Evolutionary conservation across 768 basidiomycete genomes (phyloP), one percentile per base, ranked within the genome.

Genomic region (Daedaleopsis sinensis): DNA sequence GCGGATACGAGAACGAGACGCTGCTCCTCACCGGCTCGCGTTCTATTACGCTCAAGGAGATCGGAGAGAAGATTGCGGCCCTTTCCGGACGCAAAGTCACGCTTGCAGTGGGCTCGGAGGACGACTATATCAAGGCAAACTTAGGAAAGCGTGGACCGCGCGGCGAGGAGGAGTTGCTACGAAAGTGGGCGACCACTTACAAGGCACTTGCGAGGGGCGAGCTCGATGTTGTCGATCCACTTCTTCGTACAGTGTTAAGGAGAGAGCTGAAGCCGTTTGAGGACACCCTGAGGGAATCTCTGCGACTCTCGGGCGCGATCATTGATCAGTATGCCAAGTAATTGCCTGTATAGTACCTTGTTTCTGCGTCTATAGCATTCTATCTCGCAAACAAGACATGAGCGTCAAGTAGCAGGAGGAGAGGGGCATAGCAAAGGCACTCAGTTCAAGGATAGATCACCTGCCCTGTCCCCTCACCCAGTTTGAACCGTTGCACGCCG

Each of bases 401-500:
- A 32, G 27, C 27, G 7, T 32, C 27, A n/a, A n/a, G n/a, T n/a
- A n/a, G 27, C 7, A 7, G 27, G 4, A 32, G 7, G 4, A 32
- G 27, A 32, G 7, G 4, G 4, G 27, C 27, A 32, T 32, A 32
- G 27, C 27, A 7, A 32, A 32, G 27, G 27, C 7, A 32, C 27
- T 32, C 27, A 32, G 4, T 7, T 19, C 24, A 46, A 32, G 52
- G 51, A 39, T 21, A 59, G 19, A 68, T 63, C 48, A 61, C 58
- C 49, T 50, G 2, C 10, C 68, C 70, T 39, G 35, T 50, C 13
- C 80, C 79, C 5, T 72, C 66, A n/a, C 77, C 73, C 42, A 82
- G 61, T 55, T 57, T 68, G 49, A 76, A 76, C 50, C 60, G 67
- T 69, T 68, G 78, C 47, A 90, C 68, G 0, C 86, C 84, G 54